A percentile compares a stretch with the other conserved stretches of the same genome.
Evolutionary conservation across 768 basidiomycete species (phyloP).

Genomic region (Punctularia strigosozonata): DNA sequence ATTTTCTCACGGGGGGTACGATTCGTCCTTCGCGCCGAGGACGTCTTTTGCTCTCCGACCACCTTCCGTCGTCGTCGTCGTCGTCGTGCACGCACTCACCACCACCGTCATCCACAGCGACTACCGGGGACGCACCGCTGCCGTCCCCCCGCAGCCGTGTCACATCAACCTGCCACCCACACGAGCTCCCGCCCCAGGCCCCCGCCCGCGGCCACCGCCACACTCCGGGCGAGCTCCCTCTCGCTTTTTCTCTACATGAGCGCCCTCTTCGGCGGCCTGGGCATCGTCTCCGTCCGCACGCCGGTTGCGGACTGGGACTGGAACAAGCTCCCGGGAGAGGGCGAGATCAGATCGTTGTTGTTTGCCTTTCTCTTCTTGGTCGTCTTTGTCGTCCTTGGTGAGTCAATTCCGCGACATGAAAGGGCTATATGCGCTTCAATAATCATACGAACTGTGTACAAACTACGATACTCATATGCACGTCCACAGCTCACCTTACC

Average conservation of each 20-base stretch:
- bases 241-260: constrained; percentile 46
- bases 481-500: constrained; percentile 71
- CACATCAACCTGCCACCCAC: constrained; percentile 8
- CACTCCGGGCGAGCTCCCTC: constrained; percentile 29
- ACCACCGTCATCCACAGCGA: not conserved
- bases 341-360: constrained; percentile 62
- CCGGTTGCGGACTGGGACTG: constrained; percentile 37
- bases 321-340: constrained; percentile 37
- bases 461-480: constrained; percentile 1
- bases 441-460: constrained; percentile 3
- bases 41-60: too few species aligned
- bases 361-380: constrained; percentile 57
- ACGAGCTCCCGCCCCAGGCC: constrained; percentile 10
- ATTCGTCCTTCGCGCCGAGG: too few species aligned
- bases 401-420: constrained; percentile 8
- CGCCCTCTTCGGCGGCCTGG: constrained; percentile 51
- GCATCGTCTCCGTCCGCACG: constrained; percentile 46
- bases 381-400: constrained; percentile 63
- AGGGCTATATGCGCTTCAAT: constrained; percentile 3
- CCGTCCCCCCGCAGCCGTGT: constrained; percentile 15
- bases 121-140: constrained; percentile 13
- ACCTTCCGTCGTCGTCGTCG: too few species aligned
- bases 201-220: constrained; percentile 11
- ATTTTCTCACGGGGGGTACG: too few species aligned
- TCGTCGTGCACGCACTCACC: not conserved